Conservation (phyloP, 1,284 basidiomycete species). For the Heliocybe sulcata region DNA sequence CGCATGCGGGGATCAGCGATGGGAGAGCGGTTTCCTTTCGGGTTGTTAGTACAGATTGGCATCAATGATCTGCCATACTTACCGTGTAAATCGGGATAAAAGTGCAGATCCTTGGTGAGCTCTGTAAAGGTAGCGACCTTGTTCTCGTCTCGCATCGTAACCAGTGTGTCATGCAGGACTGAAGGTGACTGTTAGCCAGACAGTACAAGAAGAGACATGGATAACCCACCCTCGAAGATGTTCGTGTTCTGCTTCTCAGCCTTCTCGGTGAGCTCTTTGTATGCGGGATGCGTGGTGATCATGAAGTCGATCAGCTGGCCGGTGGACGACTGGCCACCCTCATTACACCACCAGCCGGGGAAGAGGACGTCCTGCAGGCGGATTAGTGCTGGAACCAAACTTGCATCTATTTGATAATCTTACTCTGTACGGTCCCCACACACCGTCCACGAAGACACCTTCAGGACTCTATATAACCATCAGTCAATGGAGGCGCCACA, state of each 20-base stretch:
- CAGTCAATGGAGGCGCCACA: neutral
- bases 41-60: conserved; percentile 5
- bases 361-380: conserved; percentile 69
- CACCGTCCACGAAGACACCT: conserved; percentile 85
- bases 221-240: conserved; percentile 45
- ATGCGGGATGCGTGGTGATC: conserved; percentile 88
- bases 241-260: conserved; percentile 46
- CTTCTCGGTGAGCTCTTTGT: conserved; percentile 56
- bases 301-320: conserved; percentile 98
- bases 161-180: conserved; percentile 74
- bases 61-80: conserved; percentile 4
- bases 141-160: conserved; percentile 55
- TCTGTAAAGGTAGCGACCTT: conserved; percentile 65
- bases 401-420: neutral
- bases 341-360: conserved; percentile 98
- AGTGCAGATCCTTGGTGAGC: conserved; percentile 84
- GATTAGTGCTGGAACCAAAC: neutral
- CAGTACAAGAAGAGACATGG: neutral
- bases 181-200: conserved; percentile 17
- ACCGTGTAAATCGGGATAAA: conserved; percentile 94
- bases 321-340: conserved; percentile 96
- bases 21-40: conserved; percentile 88
- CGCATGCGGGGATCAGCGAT: conserved; percentile 92
- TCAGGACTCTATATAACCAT: conserved; percentile 58
- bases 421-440: conserved; percentile 95